Conservation (phyloP, 164 flowering plant species). For the Vitis rotundifolia region DNA sequence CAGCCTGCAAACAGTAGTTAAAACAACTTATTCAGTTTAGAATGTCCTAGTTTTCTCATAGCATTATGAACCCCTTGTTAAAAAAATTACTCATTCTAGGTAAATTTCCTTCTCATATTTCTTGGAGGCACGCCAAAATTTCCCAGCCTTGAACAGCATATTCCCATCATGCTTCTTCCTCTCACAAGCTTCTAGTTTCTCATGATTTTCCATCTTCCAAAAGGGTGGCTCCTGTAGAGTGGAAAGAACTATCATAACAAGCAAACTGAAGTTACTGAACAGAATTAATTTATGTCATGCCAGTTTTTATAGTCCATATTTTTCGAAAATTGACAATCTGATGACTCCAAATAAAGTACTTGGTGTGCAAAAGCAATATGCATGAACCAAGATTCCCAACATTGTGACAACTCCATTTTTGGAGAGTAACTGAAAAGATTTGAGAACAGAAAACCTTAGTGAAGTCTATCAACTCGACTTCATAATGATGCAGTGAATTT, state of each 20-base stretch:
- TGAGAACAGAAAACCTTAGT: slow-evolving; percentile 33
- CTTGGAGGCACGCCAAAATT: slow-evolving; percentile 43
- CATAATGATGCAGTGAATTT: slow-evolving; percentile 27
- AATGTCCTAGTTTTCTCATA: neutral
- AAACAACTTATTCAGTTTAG: neutral
- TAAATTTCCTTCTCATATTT: slow-evolving; percentile 46
- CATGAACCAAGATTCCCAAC: no score
- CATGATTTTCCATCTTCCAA: slow-evolving; percentile 49
- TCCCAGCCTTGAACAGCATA: slow-evolving; percentile 43
- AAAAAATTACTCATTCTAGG: slow-evolving; percentile 5
- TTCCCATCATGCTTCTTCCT: slow-evolving; percentile 57
- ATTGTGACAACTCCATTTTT: neutral
- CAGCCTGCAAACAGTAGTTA: slow-evolving; percentile 42
- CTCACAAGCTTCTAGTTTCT: slow-evolving; percentile 46
- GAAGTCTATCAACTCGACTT: slow-evolving; percentile 48
- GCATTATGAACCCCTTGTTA: neutral
- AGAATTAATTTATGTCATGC: neutral
- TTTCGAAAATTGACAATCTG: no score
- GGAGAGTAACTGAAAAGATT: neutral
- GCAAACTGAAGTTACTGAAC: no score
- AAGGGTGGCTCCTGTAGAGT: slow-evolving; percentile 40
- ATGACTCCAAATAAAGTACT: no score
- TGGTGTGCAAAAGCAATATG: no score
- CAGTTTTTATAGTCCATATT: neutral
- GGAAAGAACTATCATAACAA: neutral